Percentiles rank a stretch among this genome's conserved stretches.
Evolutionary conservation across 2,329 filamentous ascomycete genomes (phyloP).

Genomic region (Ilyonectria robusta): DNA sequence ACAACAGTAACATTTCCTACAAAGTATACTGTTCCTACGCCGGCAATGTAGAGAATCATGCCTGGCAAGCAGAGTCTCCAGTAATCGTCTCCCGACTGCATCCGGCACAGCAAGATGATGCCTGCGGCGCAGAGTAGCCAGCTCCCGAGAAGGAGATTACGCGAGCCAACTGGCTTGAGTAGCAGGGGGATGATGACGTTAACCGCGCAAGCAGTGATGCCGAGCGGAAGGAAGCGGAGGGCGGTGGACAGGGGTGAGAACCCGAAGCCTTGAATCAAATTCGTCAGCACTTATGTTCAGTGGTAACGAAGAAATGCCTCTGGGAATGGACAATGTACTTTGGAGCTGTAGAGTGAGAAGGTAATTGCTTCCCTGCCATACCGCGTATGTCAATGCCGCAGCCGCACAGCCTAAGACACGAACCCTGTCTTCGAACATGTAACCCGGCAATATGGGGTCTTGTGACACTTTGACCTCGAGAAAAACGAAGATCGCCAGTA

Average conservation of each 20-base stretch:
- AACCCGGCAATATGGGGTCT: neutral
- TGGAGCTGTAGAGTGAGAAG: neutral
- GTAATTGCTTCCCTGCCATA: conserved; percentile 2
- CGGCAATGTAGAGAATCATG: neutral
- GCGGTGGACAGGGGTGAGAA: neutral
- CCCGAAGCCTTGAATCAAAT: neutral
- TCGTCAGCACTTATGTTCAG: neutral
- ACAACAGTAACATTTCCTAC: neutral
- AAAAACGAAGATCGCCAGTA: neutral
- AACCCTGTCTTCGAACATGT: neutral
- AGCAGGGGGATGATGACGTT: neutral
- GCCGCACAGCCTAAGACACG: neutral
- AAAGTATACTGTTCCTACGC: neutral
- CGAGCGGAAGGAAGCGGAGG: neutral
- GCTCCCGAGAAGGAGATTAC: neutral
- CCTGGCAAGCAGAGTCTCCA: neutral
- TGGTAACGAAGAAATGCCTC: neutral
- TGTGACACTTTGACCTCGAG: neutral
- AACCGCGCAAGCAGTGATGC: neutral
- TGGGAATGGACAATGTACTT: neutral
- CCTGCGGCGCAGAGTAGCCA: neutral
- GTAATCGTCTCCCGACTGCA: neutral
- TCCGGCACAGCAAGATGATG: neutral
- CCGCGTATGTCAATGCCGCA: neutral
- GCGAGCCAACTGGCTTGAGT: neutral